Evolutionary conservation across 2,329 filamentous ascomycete species (phyloP), one percentile per base, ranked within the genome.

Genomic region (Epicoccum sorghinum): DNA sequence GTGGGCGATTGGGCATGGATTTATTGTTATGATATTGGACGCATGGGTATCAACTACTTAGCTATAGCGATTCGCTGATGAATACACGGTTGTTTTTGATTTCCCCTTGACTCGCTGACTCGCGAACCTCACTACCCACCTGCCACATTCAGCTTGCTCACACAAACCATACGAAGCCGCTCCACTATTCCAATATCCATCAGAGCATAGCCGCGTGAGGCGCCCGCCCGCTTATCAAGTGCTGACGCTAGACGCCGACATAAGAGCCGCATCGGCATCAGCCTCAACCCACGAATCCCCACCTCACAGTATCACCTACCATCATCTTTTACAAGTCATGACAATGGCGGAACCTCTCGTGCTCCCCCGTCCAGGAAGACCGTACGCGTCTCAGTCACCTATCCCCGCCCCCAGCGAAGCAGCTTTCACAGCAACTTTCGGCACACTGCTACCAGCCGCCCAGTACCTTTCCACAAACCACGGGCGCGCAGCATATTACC

Each of bases 401-500:
- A 73, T 80, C 8, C 14, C 66, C 18, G 78, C 63, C 0, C 75
- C 78, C 1, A 27, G 70, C 0, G 77, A 80, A 49, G 46, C 45
- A n/a, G 49, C 56, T 1, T 79, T 80, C 43, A 71, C 66, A 2
- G 25, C 53, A 3, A 56, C 65, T 0, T 80, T 80, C 39, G 78
- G 78, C 22, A 43, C 50, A 0, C 62, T 80, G 0, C 70, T 80
- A 0, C 78, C 78, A 0, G 52, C 64, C 1, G 77, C 73, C 4
- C 56, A 68, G 24, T 79, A 70, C 43, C 55, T 80, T 0, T 27
- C 58, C 2, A 75, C 71, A 0, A 7, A 41, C 4, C 58, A 56
- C 4, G 78, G 78, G 3, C 75, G 59, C 57, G 75, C 72, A 5
- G 78, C 77, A 5, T 80, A 78, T 61, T 80, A 79, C 46, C 71